phyloP scores from a whole-genome alignment of 441 rosid genomes.

The Cnidoscolus chayamansa region DNA sequence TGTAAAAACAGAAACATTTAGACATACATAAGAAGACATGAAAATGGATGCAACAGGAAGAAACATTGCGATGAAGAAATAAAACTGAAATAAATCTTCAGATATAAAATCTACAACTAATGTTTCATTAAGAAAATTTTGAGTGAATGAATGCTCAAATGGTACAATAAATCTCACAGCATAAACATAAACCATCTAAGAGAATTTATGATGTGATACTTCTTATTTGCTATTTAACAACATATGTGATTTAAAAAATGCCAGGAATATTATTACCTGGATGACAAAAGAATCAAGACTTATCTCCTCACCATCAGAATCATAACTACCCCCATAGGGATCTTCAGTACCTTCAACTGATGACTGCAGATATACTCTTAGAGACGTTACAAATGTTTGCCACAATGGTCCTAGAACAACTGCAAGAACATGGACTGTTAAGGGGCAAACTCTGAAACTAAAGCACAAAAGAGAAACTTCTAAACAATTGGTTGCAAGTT shows the following conservation, averaged over 20 bases:
- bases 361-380: constrained; percentile 62
- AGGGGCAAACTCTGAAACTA: constrained; percentile 10
- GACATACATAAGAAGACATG: background rate
- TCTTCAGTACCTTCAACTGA: constrained; percentile 80
- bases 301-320: constrained; percentile 93
- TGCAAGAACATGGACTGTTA: constrained; percentile 36
- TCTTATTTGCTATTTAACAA: background rate
- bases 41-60: background rate
- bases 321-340: constrained; percentile 78
- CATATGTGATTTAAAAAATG: constrained; percentile 2
- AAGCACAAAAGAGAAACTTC: constrained; percentile 8
- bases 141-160: background rate
- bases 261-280: constrained; percentile 52
- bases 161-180: background rate
- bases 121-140: background rate
- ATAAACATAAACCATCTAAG: too few species aligned
- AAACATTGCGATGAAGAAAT: background rate
- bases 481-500: constrained; percentile 4
- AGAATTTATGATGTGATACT: background rate
- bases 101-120: background rate
- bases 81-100: background rate
- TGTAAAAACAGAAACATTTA: background rate
- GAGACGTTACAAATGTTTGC: constrained; percentile 83
- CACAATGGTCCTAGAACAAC: constrained; percentile 79
- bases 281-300: constrained; percentile 89